Percentiles rank a stretch among this genome's conserved stretches.
phyloP scores from a whole-genome alignment of 371 early-diverging fungal species.

The Actinomortierella wolfii region DNA sequence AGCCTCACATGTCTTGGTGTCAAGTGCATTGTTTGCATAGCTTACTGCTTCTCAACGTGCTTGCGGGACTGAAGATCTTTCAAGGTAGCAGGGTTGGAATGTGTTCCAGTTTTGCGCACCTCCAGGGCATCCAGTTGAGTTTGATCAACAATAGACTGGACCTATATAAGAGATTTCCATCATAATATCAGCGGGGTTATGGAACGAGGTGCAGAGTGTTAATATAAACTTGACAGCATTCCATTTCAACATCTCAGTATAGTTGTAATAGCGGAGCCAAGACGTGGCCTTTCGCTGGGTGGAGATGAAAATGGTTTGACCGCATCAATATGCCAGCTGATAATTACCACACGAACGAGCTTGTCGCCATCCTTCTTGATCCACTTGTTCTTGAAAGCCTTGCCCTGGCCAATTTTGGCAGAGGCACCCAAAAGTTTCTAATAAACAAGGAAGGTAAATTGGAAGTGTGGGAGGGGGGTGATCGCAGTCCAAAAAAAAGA shows the following conservation, averaged over 20 bases:
- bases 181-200: too few species aligned
- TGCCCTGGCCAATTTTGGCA: constrained; percentile 93
- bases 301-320: neutral
- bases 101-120: constrained; percentile 68
- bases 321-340: neutral
- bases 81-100: constrained; percentile 67
- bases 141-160: constrained; percentile 84
- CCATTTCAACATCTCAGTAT: too few species aligned
- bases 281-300: too few species aligned
- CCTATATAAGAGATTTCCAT: constrained; percentile 37
- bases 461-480: too few species aligned
- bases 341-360: constrained; percentile 55
- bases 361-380: constrained; percentile 81
- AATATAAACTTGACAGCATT: too few species aligned
- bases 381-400: constrained; percentile 97
- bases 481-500: too few species aligned
- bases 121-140: constrained; percentile 76
- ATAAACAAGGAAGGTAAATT: neutral
- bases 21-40: too few species aligned
- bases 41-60: constrained; percentile 77
- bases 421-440: constrained; percentile 73
- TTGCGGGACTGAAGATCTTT: constrained; percentile 91
- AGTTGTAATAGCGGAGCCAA: too few species aligned
- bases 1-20: too few species aligned
- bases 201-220: too few species aligned